Evolutionary conservation across 176 grass and related monocot species (phyloP).

Genomic region (Avena insularis): DNA sequence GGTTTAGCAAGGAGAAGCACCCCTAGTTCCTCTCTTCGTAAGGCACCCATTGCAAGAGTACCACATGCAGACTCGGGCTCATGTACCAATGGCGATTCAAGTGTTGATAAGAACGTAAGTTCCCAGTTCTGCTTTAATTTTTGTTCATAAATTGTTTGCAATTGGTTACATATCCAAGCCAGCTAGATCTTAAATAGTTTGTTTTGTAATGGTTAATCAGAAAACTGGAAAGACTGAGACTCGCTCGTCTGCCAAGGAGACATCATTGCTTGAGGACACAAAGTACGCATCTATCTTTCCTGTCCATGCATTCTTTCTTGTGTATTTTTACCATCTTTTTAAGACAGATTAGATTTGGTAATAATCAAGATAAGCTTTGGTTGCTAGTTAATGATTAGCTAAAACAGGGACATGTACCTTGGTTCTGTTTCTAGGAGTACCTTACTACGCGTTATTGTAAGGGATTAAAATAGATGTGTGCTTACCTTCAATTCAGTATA

Average conservation of each 20-base stretch:
- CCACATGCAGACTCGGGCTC: conserved; percentile 26
- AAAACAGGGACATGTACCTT: neutral
- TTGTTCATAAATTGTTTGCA: neutral
- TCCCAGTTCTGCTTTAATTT: conserved; percentile 4
- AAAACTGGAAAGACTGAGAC: conserved; percentile 41
- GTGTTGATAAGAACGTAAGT: conserved; percentile 46
- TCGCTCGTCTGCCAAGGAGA: conserved; percentile 40
- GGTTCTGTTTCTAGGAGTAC: neutral
- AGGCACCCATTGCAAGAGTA: conserved; percentile 32
- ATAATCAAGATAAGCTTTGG: conserved; percentile 2
- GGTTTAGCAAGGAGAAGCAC: conserved; percentile 46
- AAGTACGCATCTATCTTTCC: conserved; percentile 48
- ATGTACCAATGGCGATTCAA: conserved; percentile 7
- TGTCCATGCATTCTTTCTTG: conserved; percentile 1
- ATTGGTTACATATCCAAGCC: conserved; percentile 13
- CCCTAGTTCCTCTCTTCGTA: conserved; percentile 39
- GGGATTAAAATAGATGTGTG: conserved; percentile 2
- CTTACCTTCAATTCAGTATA: neutral
- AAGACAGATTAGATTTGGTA: neutral
- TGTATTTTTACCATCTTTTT: neutral
- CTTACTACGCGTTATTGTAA: neutral
- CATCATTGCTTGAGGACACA: conserved; percentile 37
- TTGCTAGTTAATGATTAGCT: conserved; percentile 14
- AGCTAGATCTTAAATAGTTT: conserved; percentile 28
- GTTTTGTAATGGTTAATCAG: conserved; percentile 42